Base-by-base conservation (phyloP, 345 rosid genomes). In the Acer yangbiense region DNA sequence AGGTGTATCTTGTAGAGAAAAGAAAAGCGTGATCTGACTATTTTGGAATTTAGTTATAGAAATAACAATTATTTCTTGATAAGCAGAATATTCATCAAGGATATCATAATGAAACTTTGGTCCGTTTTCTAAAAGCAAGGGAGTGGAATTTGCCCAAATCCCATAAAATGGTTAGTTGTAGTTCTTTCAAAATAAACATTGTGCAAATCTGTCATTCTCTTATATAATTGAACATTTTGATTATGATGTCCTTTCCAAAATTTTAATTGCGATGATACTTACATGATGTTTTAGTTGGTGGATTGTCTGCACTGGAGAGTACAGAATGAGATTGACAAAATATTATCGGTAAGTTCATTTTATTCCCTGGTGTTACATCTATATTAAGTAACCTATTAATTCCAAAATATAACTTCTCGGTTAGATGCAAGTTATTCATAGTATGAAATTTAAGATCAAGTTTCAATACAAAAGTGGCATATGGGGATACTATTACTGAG, bases 291-390 rank as follows among this genome's bases (percentile, higher is more conserved):
- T 79, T 89, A 96, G 99, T 86, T 96, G 80, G 69, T 94, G 81
- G 97, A 96, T 46, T 88, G 90, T 86, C 84, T 96, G 85, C 86
- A 84, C 66, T 96, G 99, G 99, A 91, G 99, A 85, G 76, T 87
- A 57, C 89, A 94, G 79, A 96, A 90, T 82, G 92, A 88, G 77
- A 96, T 96, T 18, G 97, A 96, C 81, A 83, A 78, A 50, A 92
- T 96, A 70, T 73, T 96, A 77, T 78, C 89, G 9, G 99, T 94
- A 80, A 88, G 96, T 86, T 79, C 71, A 69, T 7, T 44, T 71
- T 74, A 6, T 74, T 65, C 61, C 62, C 29, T 12, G 61, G 21
- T 69, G 65, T 69, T 68, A 18, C 62, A 54, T 73, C 66, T 25
- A 41, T 43, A 43, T 43, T 43, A 43, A 43, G 46, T 29, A 68